Base-by-base conservation (phyloP, 305 asterid genomes). In the Withania somnifera region DNA sequence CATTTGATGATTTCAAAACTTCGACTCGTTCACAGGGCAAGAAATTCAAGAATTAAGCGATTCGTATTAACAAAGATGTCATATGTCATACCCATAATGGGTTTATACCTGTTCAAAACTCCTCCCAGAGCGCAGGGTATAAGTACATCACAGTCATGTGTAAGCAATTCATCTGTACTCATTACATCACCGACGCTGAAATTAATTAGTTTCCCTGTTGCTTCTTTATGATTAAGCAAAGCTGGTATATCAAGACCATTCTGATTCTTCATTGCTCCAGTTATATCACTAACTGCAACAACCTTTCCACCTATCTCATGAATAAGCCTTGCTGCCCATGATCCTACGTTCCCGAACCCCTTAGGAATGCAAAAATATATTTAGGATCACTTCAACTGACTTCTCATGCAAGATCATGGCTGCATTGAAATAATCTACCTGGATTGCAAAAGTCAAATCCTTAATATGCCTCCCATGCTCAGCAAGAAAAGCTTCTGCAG, bases 261-360 rank as follows among this genome's bases (percentile, higher is more conserved):
- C 13, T 89, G 86, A 78, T 92, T 91, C 88, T 82, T 91, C n/a
- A 95, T 86, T 2, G 98, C 97, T 58, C 97, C 99, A n/a, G 99
- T 95, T 71, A 95, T 88, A 85, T 95, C 98, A 76, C 97, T 93
- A 83, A 92, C 97, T 11, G 98, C 98, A 53, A 95, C 90, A 10
- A 95, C 87, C 87, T 91, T 93, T 17, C 99, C 99, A 34, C 99
- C 99, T 66, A 47, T 88, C 89, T 93, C 97, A 15, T 95, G 98
- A 79, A 95, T 82, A 47, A 95, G 91, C 87, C 45, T 86, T 26
- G 98, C 95, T 4, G 94, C 98, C 99, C 99, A 95, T 0, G 98
- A 88, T 75, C 99, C 99, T 28, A 95, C 98, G 76, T 93, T 95
- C 68, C 99, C 99, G 42, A 95, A 95, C 22, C 99, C 99, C 98